Conservation (phyloP, 2,329 filamentous ascomycete genomes). For the Dothideomycetidae sp. region DNA sequence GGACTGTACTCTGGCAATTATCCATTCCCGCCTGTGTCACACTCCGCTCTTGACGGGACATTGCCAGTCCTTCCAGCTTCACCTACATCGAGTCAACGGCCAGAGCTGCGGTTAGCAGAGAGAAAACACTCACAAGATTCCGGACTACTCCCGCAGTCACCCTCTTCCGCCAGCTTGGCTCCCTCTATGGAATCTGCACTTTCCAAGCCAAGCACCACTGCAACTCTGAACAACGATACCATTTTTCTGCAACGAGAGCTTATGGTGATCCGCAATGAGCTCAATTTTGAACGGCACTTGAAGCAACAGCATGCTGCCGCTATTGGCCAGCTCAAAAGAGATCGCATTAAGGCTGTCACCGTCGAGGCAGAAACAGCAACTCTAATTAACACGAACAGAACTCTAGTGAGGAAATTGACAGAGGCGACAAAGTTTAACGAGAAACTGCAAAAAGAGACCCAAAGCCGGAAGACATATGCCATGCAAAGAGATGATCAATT, state of each 20-base stretch:
- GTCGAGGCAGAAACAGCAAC: slow-evolving; percentile 74
- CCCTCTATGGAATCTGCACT: slow-evolving; percentile 5
- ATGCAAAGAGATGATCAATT: slow-evolving; percentile 69
- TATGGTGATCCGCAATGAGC: slow-evolving; percentile 62
- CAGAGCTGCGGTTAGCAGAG: slow-evolving; percentile 1
- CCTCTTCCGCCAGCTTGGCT: slow-evolving; percentile 6
- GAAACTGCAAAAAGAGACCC: slow-evolving; percentile 56
- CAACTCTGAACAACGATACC: slow-evolving; percentile 21
- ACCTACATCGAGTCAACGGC: slow-evolving; percentile 19
- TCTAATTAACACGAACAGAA: slow-evolving; percentile 60
- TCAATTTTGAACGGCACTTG: slow-evolving; percentile 71
- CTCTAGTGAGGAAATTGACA: slow-evolving; percentile 56
- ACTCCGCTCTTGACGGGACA: too few relatives aligned
- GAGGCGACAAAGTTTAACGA: slow-evolving; percentile 57
- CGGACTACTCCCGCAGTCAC: neutral
- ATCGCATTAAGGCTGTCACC: slow-evolving; percentile 61
- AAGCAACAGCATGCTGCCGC: slow-evolving; percentile 73
- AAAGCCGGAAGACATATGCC: slow-evolving; percentile 55
- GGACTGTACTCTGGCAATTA: slow-evolving; percentile 43
- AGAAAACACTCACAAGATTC: slow-evolving; percentile 2
- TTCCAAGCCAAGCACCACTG: neutral
- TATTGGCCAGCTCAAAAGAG: slow-evolving; percentile 62
- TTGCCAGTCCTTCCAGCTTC: slow-evolving; percentile 31
- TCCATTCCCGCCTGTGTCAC: slow-evolving; percentile 34
- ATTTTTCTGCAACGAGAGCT: slow-evolving; percentile 56